Conservation (phyloP, 2,329 filamentous ascomycete species). For the Lasiodiplodia sp. region DNA sequence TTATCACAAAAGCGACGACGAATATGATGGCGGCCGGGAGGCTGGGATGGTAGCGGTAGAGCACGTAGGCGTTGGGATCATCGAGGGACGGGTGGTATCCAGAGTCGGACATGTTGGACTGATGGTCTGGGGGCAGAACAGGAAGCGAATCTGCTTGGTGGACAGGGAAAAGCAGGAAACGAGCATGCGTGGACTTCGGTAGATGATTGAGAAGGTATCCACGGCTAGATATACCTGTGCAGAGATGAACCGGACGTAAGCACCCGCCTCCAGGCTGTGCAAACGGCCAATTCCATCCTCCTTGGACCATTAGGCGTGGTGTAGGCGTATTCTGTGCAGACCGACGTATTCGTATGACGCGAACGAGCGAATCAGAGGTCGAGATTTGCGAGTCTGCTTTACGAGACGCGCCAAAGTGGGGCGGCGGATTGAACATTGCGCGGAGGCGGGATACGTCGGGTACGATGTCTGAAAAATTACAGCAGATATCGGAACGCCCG, state of each 20-base stretch:
- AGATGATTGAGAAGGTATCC: neutral
- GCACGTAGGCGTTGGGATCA: slow-evolving; percentile 20
- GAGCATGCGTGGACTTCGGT: neutral
- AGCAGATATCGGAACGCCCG: too few species aligned
- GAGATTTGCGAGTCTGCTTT: neutral
- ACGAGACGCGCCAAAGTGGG: slow-evolving; percentile 1
- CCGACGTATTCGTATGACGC: slow-evolving; percentile 10
- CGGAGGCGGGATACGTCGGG: neutral
- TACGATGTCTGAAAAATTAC: too few species aligned
- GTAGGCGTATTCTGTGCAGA: slow-evolving; percentile 6
- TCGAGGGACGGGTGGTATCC: slow-evolving; percentile 7
- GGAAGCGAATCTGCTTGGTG: neutral
- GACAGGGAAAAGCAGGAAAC: neutral
- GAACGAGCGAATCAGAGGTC: neutral
- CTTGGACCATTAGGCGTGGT: slow-evolving; percentile 10
- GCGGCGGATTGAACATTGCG: neutral
- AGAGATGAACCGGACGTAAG: neutral
- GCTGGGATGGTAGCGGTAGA: slow-evolving; percentile 44
- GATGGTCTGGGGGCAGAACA: neutral
- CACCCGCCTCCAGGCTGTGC: neutral
- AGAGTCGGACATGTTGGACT: slow-evolving; percentile 1
- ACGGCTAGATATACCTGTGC: neutral
- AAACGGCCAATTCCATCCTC: slow-evolving; percentile 29
- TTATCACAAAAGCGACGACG: slow-evolving; percentile 22
- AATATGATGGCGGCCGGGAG: slow-evolving; percentile 41